phyloP scores from a whole-genome alignment of 2,329 filamentous ascomycete species.

The Phaeosphaeria sp. region DNA sequence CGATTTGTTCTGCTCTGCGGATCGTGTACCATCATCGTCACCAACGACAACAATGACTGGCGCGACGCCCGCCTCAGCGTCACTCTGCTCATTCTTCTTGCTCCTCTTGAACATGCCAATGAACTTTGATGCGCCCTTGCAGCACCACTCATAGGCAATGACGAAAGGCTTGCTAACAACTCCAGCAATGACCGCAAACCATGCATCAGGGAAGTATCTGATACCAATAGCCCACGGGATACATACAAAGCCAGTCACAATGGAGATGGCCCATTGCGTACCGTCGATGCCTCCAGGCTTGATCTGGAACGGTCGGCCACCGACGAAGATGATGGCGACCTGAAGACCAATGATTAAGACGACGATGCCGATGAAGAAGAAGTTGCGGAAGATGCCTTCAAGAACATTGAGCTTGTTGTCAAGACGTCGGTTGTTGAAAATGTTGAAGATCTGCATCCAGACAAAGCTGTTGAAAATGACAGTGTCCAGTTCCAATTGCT shows the following conservation, averaged over 20 bases:
- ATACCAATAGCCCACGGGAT: conserved; percentile 61
- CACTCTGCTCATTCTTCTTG: conserved; percentile 19
- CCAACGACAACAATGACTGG: conserved; percentile 28
- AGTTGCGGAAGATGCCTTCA: conserved; percentile 63
- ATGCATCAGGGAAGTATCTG: conserved; percentile 58
- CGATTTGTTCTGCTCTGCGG: neutral
- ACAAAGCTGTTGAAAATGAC: conserved; percentile 75
- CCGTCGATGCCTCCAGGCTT: conserved; percentile 53
- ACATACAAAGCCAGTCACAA: conserved; percentile 58
- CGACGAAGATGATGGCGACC: conserved; percentile 64
- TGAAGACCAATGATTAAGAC: conserved; percentile 64
- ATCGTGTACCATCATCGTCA: conserved; percentile 4
- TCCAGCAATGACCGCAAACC: conserved; percentile 30
- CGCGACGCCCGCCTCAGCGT: conserved; percentile 20
- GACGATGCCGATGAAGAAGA: conserved; percentile 65
- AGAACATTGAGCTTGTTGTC: conserved; percentile 70
- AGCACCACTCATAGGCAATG: conserved; percentile 23
- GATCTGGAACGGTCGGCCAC: conserved; percentile 62
- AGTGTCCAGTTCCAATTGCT: conserved; percentile 60
- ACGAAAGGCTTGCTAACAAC: conserved; percentile 32
- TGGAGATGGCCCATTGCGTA: conserved; percentile 68
- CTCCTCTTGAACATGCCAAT: conserved; percentile 23
- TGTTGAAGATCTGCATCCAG: conserved; percentile 76
- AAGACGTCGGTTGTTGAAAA: conserved; percentile 69
- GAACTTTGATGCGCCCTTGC: conserved; percentile 13